These are phyloP conservation scores for Solanum habrochaites DNA, from an alignment of 257 asterid species.

Conservation along the genomic window DNA sequence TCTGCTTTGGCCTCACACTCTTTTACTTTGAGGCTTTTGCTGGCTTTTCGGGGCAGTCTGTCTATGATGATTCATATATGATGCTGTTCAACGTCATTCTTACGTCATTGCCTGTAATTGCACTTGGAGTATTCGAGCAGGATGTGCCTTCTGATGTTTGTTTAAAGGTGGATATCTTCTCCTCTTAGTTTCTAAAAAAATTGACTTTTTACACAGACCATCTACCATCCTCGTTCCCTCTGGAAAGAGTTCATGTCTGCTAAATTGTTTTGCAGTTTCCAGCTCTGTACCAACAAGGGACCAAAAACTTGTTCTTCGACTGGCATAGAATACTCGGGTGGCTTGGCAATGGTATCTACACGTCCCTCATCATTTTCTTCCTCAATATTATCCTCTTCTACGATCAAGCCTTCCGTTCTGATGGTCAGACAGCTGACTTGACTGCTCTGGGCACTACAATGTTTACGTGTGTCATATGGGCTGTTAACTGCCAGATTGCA, in stretches of 20 bases:
- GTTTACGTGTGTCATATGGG: conserved; percentile 91
- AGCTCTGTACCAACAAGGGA: conserved; percentile 92
- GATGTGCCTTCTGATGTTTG: conserved; percentile 95
- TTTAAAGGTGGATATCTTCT: conserved; percentile 49
- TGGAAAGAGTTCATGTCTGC: background rate
- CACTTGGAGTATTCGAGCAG: conserved; percentile 96
- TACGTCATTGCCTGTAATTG: conserved; percentile 93
- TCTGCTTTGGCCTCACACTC: conserved; percentile 92
- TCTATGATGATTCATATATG: conserved; percentile 91
- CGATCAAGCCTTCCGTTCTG: conserved; percentile 76
- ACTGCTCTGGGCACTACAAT: conserved; percentile 74
- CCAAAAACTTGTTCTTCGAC: conserved; percentile 76
- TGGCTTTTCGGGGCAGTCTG: conserved; percentile 92
- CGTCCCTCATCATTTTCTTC: conserved; percentile 67
- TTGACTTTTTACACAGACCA: background rate
- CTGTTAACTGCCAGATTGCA: conserved; percentile 80
- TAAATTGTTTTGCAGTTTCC: conserved; percentile 58
- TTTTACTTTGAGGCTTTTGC: conserved; percentile 94
- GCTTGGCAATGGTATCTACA: conserved; percentile 84
- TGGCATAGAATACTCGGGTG: conserved; percentile 85
- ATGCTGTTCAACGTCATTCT: conserved; percentile 83
- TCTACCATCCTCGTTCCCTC: background rate
- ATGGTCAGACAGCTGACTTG: conserved; percentile 89
- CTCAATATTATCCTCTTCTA: conserved; percentile 59
- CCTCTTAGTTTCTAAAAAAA: background rate